Conservation (phyloP, 2,329 filamentous ascomycete species). For the Alternaria triticina region DNA sequence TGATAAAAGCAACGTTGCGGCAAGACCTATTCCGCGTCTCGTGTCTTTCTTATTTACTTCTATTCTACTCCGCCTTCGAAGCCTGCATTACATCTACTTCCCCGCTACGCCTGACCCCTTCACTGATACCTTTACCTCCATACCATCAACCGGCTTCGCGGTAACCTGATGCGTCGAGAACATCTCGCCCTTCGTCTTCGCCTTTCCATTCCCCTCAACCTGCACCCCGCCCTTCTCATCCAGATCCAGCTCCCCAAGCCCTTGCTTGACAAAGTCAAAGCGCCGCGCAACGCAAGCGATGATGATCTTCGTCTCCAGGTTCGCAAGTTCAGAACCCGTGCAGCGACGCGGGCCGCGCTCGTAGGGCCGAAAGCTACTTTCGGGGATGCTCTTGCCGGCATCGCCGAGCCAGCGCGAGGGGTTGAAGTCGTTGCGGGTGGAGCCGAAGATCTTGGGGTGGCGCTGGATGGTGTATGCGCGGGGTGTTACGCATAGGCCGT, state of each 20-base stretch:
- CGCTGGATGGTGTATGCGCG: slow-evolving; percentile 25
- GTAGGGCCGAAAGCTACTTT: slow-evolving; percentile 60
- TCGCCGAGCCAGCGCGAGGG: slow-evolving; percentile 26
- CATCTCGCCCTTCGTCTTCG: slow-evolving; percentile 12
- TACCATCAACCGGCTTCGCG: slow-evolving; percentile 22
- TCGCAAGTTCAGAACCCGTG: slow-evolving; percentile 62
- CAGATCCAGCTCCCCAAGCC: slow-evolving; percentile 30
- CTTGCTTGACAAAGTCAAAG: slow-evolving; percentile 51
- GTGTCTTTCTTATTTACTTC: not conserved
- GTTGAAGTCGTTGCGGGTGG: slow-evolving; percentile 28
- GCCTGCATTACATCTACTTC: not conserved
- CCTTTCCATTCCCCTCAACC: slow-evolving; percentile 5
- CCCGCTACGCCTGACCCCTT: not conserved
- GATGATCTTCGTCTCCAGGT: slow-evolving; percentile 58
- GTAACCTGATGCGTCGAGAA: slow-evolving; percentile 18
- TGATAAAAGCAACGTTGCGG: too few relatives aligned
- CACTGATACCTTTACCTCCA: slow-evolving; percentile 11
- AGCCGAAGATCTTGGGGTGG: slow-evolving; percentile 21
- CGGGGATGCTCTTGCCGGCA: slow-evolving; percentile 31
- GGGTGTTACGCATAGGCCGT: slow-evolving; percentile 15
- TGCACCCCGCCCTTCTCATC: slow-evolving; percentile 3
- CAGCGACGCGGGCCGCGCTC: slow-evolving; percentile 61
- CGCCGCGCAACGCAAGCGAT: slow-evolving; percentile 56
- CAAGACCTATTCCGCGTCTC: not conserved
- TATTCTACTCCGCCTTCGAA: not conserved